These are phyloP conservation scores for Funneliformis caledonium DNA, from an alignment of 371 early-diverging fungal genomes.

Conservation along the genomic window DNA sequence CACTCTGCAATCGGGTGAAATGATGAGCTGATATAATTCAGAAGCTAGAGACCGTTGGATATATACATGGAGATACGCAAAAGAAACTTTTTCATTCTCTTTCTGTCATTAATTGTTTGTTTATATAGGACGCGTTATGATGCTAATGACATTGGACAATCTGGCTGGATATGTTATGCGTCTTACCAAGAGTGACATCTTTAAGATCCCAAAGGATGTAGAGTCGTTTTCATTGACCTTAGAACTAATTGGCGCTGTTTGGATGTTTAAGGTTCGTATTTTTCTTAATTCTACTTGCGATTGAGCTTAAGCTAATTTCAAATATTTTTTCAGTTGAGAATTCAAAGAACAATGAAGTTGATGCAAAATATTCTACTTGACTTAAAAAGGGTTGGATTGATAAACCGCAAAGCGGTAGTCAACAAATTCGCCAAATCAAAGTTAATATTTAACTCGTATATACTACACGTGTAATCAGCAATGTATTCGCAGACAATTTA, in stretches of 20 bases:
- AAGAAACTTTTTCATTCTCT: no score
- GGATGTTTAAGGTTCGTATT: neutral
- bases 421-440: neutral
- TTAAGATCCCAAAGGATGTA: neutral
- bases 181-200: neutral
- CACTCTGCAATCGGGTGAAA: neutral
- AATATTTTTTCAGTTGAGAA: neutral
- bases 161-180: neutral
- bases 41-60: neutral
- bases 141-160: constrained; percentile 8
- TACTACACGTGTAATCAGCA: no score
- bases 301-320: neutral
- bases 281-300: constrained; percentile 5
- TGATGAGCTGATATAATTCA: neutral
- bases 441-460: no score
- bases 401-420: neutral
- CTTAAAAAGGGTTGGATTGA: neutral
- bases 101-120: neutral
- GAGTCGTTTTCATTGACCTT: neutral
- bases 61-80: constrained; percentile 1
- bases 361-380: neutral
- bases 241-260: neutral
- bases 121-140: constrained; percentile 1
- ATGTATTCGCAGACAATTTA: no score
- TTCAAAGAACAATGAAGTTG: constrained; percentile 19